These are phyloP conservation scores for Argentina anserina DNA, from an alignment of 306 rosid species.

Conservation along the genomic window DNA sequence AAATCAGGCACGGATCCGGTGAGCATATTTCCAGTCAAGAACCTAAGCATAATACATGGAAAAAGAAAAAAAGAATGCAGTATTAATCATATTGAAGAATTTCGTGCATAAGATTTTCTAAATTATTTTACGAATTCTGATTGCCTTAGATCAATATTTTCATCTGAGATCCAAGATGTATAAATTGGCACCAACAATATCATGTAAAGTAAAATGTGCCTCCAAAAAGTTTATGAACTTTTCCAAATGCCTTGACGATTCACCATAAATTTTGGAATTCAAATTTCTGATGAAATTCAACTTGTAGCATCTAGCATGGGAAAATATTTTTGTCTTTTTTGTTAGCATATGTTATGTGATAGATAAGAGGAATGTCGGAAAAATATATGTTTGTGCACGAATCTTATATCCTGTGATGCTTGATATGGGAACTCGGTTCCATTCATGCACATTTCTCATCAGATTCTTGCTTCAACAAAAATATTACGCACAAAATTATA, in stretches of 20 bases:
- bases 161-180: background rate
- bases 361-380: too few species aligned
- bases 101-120: background rate
- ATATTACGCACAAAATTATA: background rate
- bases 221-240: background rate
- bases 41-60: constrained; percentile 29
- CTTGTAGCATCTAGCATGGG: background rate
- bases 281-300: background rate
- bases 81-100: background rate
- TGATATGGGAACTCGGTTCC: background rate
- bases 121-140: background rate
- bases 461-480: background rate
- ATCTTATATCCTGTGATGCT: background rate
- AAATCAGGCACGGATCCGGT: constrained; percentile 42
- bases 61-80: background rate
- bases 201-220: background rate
- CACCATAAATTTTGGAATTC: background rate
- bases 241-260: background rate
- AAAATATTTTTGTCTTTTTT: background rate
- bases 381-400: background rate
- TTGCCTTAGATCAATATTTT: background rate
- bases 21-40: constrained; percentile 55
- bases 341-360: background rate
- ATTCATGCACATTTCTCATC: background rate
- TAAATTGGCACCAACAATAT: background rate